Evolutionary conservation across 805 yeast species (phyloP).

Genomic region (Zygoascus ofunaensis): DNA sequence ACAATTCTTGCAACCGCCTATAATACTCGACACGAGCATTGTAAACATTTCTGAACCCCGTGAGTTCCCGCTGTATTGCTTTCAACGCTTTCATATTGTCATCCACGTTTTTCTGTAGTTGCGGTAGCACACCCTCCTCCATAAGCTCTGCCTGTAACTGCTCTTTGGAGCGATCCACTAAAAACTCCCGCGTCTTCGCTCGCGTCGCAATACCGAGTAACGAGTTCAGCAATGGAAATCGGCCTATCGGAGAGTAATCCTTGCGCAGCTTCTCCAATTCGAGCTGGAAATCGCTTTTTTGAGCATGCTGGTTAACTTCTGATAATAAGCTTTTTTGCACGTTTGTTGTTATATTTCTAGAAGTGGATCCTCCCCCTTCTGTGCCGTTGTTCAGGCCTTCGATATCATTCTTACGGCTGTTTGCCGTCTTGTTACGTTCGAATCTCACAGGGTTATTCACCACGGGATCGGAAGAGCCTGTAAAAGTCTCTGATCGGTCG

Average conservation of each 20-base stretch:
- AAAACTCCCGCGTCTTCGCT: constrained; percentile 1
- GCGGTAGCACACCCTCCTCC: constrained; percentile 2
- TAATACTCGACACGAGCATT: constrained; percentile 78
- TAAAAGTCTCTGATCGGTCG: constrained; percentile 35
- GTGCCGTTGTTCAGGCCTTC: not conserved
- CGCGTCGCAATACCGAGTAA: not conserved
- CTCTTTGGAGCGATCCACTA: constrained; percentile 4
- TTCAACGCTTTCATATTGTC: constrained; percentile 8
- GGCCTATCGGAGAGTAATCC: constrained; percentile 12
- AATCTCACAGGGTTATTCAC: constrained; percentile 4
- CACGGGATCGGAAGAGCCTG: constrained; percentile 24
- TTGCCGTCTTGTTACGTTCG: constrained; percentile 1
- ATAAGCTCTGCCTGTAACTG: not conserved
- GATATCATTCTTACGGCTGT: not conserved
- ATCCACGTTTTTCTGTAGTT: constrained; percentile 3
- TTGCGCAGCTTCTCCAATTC: constrained; percentile 19
- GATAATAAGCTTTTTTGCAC: constrained; percentile 10
- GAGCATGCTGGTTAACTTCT: constrained; percentile 10
- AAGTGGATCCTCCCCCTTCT: not conserved
- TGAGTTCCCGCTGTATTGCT: constrained; percentile 16
- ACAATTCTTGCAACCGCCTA: constrained; percentile 72
- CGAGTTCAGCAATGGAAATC: constrained; percentile 8
- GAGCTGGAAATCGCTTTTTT: constrained; percentile 18
- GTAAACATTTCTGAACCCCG: constrained; percentile 52
- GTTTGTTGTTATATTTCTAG: too few species aligned